These are phyloP conservation scores for Ophiostoma populinum DNA, from an alignment of 2,329 filamentous ascomycete species.

Conservation along the genomic window DNA sequence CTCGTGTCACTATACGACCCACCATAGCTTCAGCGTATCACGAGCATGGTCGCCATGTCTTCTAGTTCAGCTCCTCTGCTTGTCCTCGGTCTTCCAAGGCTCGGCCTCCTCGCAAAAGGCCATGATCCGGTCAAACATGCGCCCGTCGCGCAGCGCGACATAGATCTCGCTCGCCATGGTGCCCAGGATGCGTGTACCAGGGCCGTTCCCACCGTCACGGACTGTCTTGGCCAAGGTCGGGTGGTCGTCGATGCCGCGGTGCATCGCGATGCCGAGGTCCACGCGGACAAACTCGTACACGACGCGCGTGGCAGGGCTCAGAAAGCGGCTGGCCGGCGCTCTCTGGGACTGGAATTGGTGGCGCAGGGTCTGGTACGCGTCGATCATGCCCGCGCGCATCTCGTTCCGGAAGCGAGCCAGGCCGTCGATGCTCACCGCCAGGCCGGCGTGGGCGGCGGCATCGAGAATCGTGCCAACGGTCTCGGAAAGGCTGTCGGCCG, in stretches of 20 bases:
- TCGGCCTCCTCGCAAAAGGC: constrained; percentile 40
- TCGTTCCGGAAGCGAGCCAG: constrained; percentile 6
- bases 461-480: constrained; percentile 10
- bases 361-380: constrained; percentile 1
- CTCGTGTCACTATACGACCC: too few relatives aligned
- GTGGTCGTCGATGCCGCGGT: constrained; percentile 14
- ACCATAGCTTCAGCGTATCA: too few relatives aligned
- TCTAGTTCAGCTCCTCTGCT: too few relatives aligned
- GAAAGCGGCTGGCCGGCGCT: constrained; percentile 5
- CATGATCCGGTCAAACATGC: constrained; percentile 53
- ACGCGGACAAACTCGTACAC: constrained; percentile 14
- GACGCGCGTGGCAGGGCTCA: constrained; percentile 12
- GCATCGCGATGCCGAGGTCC: constrained; percentile 12
- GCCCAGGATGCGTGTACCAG: constrained; percentile 21
- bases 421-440: neutral
- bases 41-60: too few relatives aligned
- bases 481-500: constrained; percentile 7
- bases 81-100: constrained; percentile 1
- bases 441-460: neutral
- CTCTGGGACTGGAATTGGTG: neutral
- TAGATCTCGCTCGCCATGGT: constrained; percentile 50
- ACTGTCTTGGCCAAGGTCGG: constrained; percentile 10
- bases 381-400: constrained; percentile 1
- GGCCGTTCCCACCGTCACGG: constrained; percentile 25
- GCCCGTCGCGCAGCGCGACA: constrained; percentile 49